Conservation (phyloP, 75 land plant species). For the Pseudotsuga menziesii region DNA sequence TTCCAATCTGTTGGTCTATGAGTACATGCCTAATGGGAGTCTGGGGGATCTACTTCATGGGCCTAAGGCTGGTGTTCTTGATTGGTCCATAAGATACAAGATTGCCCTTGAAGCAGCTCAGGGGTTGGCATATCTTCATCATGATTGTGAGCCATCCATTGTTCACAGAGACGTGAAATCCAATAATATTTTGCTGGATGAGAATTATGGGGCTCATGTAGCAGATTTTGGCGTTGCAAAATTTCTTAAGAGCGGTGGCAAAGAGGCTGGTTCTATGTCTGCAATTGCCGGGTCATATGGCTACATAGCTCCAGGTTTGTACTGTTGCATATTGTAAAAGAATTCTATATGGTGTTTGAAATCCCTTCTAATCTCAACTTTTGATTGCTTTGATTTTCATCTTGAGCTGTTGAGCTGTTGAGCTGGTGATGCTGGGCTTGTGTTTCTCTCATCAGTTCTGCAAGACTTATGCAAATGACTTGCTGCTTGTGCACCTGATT, state of each 20-base stretch:
- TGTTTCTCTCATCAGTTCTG: neutral
- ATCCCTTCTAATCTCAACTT: neutral
- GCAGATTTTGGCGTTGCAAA: slow-evolving; percentile 89
- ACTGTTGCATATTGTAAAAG: neutral
- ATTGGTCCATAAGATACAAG: slow-evolving; percentile 69
- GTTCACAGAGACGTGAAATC: slow-evolving; percentile 86
- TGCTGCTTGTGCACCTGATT: neutral
- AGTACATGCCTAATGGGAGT: slow-evolving; percentile 90
- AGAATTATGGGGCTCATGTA: slow-evolving; percentile 54
- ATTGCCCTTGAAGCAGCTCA: slow-evolving; percentile 81
- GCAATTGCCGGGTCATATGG: slow-evolving; percentile 85
- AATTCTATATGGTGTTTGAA: neutral
- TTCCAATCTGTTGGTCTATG: slow-evolving; percentile 77
- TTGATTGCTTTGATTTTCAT: neutral
- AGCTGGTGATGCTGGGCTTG: neutral
- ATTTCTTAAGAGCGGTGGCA: slow-evolving; percentile 23
- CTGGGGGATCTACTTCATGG: slow-evolving; percentile 78
- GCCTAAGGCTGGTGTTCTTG: slow-evolving; percentile 40
- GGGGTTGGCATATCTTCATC: slow-evolving; percentile 78
- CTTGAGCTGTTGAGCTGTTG: neutral
- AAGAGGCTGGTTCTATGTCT: slow-evolving; percentile 57
- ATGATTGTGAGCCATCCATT: slow-evolving; percentile 79
- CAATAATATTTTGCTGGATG: slow-evolving; percentile 73
- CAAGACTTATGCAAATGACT: neutral
- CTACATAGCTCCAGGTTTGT: slow-evolving; percentile 84